phyloP scores from a whole-genome alignment of 140 eudicot species.

The Flaveria floridana region DNA sequence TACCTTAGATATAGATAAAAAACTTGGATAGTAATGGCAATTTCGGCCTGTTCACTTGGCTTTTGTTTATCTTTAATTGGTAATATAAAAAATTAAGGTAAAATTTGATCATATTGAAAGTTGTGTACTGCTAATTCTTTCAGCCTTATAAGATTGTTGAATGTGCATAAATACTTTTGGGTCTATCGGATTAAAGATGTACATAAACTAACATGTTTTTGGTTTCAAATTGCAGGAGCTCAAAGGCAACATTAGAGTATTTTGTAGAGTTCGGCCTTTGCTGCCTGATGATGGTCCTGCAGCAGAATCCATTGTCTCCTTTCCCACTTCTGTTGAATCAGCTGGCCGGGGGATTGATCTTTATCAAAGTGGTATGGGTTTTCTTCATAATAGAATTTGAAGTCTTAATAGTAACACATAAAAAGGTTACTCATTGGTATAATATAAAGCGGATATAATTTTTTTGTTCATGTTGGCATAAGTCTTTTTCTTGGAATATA shows the following conservation, averaged over 20 bases:
- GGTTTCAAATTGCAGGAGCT: slow-evolving; percentile 57
- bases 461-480: not conserved
- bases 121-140: not conserved
- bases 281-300: slow-evolving; percentile 72
- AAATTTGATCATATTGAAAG: not conserved
- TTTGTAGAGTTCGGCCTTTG: slow-evolving; percentile 88
- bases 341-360: slow-evolving; percentile 76
- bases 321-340: slow-evolving; percentile 58
- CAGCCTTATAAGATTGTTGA: not conserved
- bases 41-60: not conserved
- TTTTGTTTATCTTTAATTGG: not conserved
- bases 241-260: slow-evolving; percentile 92
- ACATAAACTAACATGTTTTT: not conserved
- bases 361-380: slow-evolving; percentile 56
- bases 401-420: not conserved
- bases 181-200: not conserved
- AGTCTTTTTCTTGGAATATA: not conserved
- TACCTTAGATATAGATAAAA: not conserved
- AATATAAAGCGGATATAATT: not conserved
- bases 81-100: not conserved
- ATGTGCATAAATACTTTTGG: not conserved
- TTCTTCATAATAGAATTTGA: not conserved
- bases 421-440: not conserved
- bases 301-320: slow-evolving; percentile 52
- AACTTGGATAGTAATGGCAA: not conserved